Percentiles rank a stretch among this genome's conserved stretches.
phyloP scores from a whole-genome alignment of 176 grass and related monocot genomes.

The Avena eriantha region DNA sequence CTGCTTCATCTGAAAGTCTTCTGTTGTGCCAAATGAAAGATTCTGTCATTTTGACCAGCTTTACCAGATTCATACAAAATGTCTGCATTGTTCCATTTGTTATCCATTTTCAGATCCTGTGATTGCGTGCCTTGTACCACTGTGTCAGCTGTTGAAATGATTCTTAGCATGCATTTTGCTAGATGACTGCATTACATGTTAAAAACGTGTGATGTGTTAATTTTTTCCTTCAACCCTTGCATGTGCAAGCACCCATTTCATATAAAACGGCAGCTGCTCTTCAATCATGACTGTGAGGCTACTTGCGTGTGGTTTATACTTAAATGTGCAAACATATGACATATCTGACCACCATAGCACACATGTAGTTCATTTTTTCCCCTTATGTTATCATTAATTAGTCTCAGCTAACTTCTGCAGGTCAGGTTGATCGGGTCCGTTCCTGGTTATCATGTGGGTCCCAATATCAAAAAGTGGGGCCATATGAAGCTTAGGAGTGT shows the following conservation, averaged over 20 bases:
- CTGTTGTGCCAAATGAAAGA: not conserved
- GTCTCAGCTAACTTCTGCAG: slow-evolving; percentile 46
- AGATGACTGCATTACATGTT: not conserved
- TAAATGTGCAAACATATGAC: not conserved
- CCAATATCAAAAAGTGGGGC: slow-evolving; percentile 86
- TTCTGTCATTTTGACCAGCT: slow-evolving; percentile 12
- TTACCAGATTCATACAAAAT: not conserved
- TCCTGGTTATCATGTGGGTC: slow-evolving; percentile 86
- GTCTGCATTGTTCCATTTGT: slow-evolving; percentile 2
- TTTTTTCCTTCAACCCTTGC: not conserved
- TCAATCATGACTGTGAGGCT: not conserved
- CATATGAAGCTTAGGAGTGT: slow-evolving; percentile 91
- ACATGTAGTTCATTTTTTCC: not conserved
- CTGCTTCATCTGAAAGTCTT: not conserved
- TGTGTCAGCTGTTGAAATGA: slow-evolving; percentile 13
- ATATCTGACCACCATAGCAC: not conserved
- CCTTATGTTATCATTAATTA: not conserved
- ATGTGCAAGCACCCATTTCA: not conserved
- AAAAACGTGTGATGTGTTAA: not conserved
- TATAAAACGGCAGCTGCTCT: not conserved
- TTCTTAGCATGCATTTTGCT: slow-evolving; percentile 27
- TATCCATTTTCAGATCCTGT: slow-evolving; percentile 18
- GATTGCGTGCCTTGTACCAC: not conserved
- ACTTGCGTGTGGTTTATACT: not conserved
- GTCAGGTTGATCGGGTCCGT: slow-evolving; percentile 91